Evolutionary conservation across 2,329 filamentous ascomycete species (phyloP).

Genomic region (Aureobasidium namibiae): DNA sequence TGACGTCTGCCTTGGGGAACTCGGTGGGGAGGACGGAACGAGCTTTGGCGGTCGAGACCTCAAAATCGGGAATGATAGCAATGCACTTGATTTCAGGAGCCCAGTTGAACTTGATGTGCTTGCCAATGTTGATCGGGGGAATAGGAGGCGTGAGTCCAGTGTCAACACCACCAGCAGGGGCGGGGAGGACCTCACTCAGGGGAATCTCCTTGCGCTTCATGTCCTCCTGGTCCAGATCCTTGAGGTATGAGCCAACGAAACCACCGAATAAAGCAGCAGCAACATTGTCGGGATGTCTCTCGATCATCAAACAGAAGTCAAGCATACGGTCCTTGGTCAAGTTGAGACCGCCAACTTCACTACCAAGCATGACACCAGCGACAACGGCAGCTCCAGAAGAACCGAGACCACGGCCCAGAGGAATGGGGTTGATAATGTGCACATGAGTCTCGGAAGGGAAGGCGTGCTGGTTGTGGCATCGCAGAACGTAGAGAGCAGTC

Average conservation of each 20-base stretch:
- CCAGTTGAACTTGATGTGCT: conserved; percentile 95
- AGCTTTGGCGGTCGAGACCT: conserved; percentile 88
- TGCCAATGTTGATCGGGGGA: conserved; percentile 86
- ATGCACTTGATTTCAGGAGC: conserved; percentile 92
- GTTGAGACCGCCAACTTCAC: conserved; percentile 73
- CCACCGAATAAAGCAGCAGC: conserved; percentile 92
- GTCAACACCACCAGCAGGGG: conserved; percentile 82
- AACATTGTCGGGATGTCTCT: conserved; percentile 89
- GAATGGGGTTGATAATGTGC: conserved; percentile 93
- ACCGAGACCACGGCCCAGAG: conserved; percentile 84
- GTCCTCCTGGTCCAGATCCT: conserved; percentile 82
- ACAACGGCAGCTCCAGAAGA: conserved; percentile 94
- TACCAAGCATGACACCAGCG: conserved; percentile 85
- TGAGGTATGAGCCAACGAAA: conserved; percentile 93
- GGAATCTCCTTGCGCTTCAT: conserved; percentile 88
- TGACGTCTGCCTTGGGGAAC: conserved; percentile 76
- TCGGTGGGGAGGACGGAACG: conserved; percentile 72
- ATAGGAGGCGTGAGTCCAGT: conserved; percentile 79
- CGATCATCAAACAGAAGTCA: conserved; percentile 95
- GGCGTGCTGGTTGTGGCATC: conserved; percentile 77
- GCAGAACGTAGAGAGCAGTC: conserved; percentile 86
- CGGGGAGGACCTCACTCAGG: conserved; percentile 82
- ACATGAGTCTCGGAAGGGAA: conserved; percentile 85
- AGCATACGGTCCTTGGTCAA: conserved; percentile 75
- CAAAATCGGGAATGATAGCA: conserved; percentile 91